Evolutionary conservation across 1,139 yeast genomes (phyloP).

Genomic region (Saccharomycopsis phalli): DNA sequence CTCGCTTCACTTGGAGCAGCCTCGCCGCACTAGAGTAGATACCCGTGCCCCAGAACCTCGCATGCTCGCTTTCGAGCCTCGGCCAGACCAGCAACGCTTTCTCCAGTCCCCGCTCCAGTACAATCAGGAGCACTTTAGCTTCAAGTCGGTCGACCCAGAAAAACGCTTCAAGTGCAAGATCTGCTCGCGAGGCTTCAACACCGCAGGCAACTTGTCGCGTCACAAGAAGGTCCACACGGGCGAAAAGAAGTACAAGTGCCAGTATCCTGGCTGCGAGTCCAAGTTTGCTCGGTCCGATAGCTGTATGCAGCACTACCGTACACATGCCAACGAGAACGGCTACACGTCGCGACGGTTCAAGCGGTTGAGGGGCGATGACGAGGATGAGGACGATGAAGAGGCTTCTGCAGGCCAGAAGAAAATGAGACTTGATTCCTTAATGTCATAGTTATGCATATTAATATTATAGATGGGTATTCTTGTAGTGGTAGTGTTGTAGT

Average conservation of each 20-base stretch:
- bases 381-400: background rate
- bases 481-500: too few species aligned
- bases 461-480: too few species aligned
- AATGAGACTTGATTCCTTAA: background rate
- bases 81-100: slow-evolving; percentile 6
- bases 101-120: slow-evolving; percentile 17
- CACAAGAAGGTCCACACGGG: slow-evolving; percentile 74
- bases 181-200: slow-evolving; percentile 56
- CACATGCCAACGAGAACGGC: slow-evolving; percentile 39
- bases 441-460: too few species aligned
- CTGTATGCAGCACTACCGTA: slow-evolving; percentile 72
- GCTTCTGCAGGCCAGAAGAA: background rate
- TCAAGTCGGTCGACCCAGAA: slow-evolving; percentile 5
- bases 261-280: slow-evolving; percentile 66
- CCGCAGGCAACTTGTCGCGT: slow-evolving; percentile 69
- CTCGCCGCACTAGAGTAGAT: slow-evolving; percentile 4
- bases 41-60: too few species aligned
- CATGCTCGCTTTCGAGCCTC: slow-evolving; percentile 15
- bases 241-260: slow-evolving; percentile 63
- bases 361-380: slow-evolving; percentile 11
- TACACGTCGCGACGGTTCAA: slow-evolving; percentile 20
- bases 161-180: slow-evolving; percentile 30
- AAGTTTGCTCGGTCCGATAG: slow-evolving; percentile 71
- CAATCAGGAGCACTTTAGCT: slow-evolving; percentile 16
- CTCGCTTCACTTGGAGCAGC: slow-evolving; percentile 18